Conservation (phyloP, 495 filamentous ascomycete genomes). For the Friedmanniomyces simplex region DNA sequence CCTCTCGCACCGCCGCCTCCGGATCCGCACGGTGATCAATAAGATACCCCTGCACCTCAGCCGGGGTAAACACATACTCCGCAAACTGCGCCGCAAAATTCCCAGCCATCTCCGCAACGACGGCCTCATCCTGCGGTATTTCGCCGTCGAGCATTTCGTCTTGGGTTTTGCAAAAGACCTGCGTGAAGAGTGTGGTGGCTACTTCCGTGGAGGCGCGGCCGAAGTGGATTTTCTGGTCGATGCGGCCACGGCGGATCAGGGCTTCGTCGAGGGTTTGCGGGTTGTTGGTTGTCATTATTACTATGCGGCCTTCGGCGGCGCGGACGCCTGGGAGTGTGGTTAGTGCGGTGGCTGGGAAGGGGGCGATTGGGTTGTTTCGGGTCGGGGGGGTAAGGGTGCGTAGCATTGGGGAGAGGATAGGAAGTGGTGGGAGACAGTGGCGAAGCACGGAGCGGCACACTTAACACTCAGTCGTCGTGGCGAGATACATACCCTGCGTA, state of each 20-base stretch:
- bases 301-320: conserved; percentile 18
- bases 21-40: background rate
- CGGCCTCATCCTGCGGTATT: background rate
- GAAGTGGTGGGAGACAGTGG: too few relatives aligned
- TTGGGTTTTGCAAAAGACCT: conserved; percentile 44
- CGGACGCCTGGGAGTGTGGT: too few relatives aligned
- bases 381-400: too few relatives aligned
- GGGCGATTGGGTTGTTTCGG: too few relatives aligned
- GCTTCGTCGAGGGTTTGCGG: conserved; percentile 19
- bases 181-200: conserved; percentile 40
- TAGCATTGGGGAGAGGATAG: too few relatives aligned
- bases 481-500: too few relatives aligned
- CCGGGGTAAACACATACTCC: conserved; percentile 49
- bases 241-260: conserved; percentile 22
- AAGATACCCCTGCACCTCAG: conserved; percentile 56
- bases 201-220: conserved; percentile 38
- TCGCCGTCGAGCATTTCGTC: conserved; percentile 12
- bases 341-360: too few relatives aligned
- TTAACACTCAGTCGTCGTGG: too few relatives aligned
- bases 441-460: too few relatives aligned
- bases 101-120: conserved; percentile 35
- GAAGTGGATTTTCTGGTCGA: conserved; percentile 18
- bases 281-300: conserved; percentile 24
- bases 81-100: conserved; percentile 44
- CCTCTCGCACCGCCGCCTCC: background rate